A percentile compares a stretch with the other conserved stretches of the same genome.
phyloP scores from a whole-genome alignment of 2,329 filamentous ascomycete species.

The Blastomyces emzantsi region DNA sequence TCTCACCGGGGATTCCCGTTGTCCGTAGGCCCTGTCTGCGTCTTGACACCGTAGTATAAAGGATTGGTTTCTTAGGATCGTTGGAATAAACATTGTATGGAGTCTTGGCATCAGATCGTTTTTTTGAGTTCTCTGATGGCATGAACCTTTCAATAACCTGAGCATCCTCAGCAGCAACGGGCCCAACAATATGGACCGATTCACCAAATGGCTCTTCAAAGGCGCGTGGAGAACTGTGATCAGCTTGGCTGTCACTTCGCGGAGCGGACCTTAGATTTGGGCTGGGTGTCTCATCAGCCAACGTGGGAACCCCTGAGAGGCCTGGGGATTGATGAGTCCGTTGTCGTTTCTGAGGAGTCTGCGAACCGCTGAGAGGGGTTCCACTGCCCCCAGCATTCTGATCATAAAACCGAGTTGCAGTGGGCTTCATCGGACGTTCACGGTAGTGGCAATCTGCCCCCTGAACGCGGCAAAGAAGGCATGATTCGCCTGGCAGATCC shows the following conservation, averaged over 20 bases:
- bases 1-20: constrained; percentile 38
- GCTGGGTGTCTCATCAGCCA: constrained; percentile 15
- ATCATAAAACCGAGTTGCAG: constrained; percentile 18
- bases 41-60: constrained; percentile 43
- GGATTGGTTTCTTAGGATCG: constrained; percentile 38
- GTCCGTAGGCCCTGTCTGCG: constrained; percentile 40
- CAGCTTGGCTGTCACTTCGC: neutral
- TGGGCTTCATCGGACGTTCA: constrained; percentile 27
- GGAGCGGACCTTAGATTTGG: constrained; percentile 8
- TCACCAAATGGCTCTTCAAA: constrained; percentile 26
- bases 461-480: constrained; percentile 51
- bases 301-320: constrained; percentile 16
- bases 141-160: constrained; percentile 54
- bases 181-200: constrained; percentile 50
- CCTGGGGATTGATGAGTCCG: constrained; percentile 22
- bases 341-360: constrained; percentile 29
- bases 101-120: constrained; percentile 32
- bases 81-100: constrained; percentile 46
- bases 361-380: constrained; percentile 13
- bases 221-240: constrained; percentile 10
- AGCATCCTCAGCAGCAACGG: constrained; percentile 51
- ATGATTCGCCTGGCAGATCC: constrained; percentile 45
- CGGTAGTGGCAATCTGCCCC: constrained; percentile 50
- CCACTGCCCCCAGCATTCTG: constrained; percentile 3
- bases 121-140: constrained; percentile 34